A percentile compares a stretch with the other conserved stretches of the same genome.
phyloP scores from a whole-genome alignment of 352 stramenopile species.

The Elongisporangium prolatum region DNA sequence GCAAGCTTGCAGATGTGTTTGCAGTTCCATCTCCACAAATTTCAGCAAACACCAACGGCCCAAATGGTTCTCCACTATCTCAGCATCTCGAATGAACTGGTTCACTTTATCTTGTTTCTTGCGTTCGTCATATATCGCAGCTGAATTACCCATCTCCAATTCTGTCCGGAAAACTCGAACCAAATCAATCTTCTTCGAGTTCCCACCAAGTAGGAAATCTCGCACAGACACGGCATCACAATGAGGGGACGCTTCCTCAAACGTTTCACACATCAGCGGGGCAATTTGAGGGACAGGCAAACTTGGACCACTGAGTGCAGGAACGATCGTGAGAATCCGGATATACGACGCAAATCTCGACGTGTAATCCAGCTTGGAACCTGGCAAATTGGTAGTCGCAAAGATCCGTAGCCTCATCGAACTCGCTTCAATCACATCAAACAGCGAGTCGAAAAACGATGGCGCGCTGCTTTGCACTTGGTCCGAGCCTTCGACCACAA shows the following conservation, averaged over 20 bases:
- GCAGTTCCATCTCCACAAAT: conserved; percentile 73
- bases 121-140: conserved; percentile 62
- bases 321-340: conserved; percentile 56
- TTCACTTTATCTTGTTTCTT: conserved; percentile 75
- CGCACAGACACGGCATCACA: conserved; percentile 24
- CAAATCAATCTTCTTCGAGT: conserved; percentile 66
- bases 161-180: conserved; percentile 55
- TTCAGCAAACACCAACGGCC: conserved; percentile 80
- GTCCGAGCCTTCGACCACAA: conserved; percentile 67
- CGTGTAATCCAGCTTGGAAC: conserved; percentile 45
- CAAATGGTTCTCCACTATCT: conserved; percentile 54
- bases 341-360: conserved; percentile 24
- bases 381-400: conserved; percentile 43
- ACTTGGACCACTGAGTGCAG: conserved; percentile 22
- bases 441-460: conserved; percentile 40
- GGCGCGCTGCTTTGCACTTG: conserved; percentile 54
- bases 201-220: conserved; percentile 63
- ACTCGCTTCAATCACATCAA: conserved; percentile 19
- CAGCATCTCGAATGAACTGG: conserved; percentile 62
- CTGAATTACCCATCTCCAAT: conserved; percentile 67
- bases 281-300: conserved; percentile 17
- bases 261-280: conserved; percentile 51
- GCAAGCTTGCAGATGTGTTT: conserved; percentile 64
- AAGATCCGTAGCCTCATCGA: conserved; percentile 39
- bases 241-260: conserved; percentile 5